Evolutionary conservation across 345 rosid species (phyloP).

Genomic region (Pugionium dolabratum): DNA sequence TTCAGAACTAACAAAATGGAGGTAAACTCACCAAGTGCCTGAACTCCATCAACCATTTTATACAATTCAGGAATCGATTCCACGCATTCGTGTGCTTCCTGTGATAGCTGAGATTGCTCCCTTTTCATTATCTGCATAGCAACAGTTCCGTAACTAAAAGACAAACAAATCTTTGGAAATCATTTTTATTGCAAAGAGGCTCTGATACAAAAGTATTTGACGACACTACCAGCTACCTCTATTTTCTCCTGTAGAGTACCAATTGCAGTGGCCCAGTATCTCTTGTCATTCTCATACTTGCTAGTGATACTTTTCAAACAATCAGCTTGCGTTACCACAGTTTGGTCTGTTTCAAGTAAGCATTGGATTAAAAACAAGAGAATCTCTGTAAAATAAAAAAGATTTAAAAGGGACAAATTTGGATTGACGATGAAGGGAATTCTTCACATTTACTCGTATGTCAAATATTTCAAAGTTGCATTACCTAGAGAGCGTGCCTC

Average conservation of each 20-base stretch:
- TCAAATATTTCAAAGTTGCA: background rate
- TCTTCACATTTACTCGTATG: conserved; percentile 16
- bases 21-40: conserved; percentile 69
- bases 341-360: conserved; percentile 56
- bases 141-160: conserved; percentile 17
- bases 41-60: conserved; percentile 86
- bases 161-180: background rate
- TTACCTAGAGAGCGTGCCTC: conserved; percentile 77
- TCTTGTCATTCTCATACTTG: conserved; percentile 61
- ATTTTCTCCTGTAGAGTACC: conserved; percentile 58
- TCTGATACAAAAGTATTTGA: conserved; percentile 1
- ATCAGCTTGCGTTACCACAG: conserved; percentile 67
- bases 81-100: conserved; percentile 77
- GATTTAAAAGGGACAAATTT: conserved; percentile 3
- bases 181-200: conserved; percentile 6
- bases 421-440: background rate
- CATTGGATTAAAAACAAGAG: conserved; percentile 17
- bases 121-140: conserved; percentile 67
- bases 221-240: conserved; percentile 48
- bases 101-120: conserved; percentile 76
- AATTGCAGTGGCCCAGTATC: conserved; percentile 56
- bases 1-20: conserved; percentile 2
- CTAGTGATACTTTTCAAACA: conserved; percentile 54
- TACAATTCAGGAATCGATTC: conserved; percentile 76
- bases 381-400: background rate